phyloP scores from a whole-genome alignment of 495 filamentous ascomycete genomes.

The Elaphomyces granulatus region DNA sequence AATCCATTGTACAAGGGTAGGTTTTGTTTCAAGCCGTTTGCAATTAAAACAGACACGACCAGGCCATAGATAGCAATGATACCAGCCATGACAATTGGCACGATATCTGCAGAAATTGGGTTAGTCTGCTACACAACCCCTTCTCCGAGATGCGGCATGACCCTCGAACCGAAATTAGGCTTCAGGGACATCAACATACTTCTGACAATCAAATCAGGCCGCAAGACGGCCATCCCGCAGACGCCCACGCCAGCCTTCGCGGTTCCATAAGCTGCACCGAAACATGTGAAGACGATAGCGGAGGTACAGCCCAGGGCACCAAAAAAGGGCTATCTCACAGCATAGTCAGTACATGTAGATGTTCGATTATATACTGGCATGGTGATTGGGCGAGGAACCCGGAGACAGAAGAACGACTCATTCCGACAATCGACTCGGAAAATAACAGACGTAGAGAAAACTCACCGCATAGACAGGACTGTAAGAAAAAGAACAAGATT shows the following conservation, averaged over 20 bases:
- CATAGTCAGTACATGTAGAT: no score
- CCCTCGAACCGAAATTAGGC: not conserved
- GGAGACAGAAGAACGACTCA: no score
- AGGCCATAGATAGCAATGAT: constrained; percentile 99
- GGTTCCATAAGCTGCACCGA: constrained; percentile 95
- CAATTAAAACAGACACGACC: constrained; percentile 96
- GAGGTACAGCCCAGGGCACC: constrained; percentile 98
- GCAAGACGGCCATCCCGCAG: constrained; percentile 91
- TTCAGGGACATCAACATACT: constrained; percentile 54
- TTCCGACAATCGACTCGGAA: no score
- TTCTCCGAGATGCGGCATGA: not conserved
- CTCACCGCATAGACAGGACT: constrained; percentile 99
- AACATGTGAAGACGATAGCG: constrained; percentile 97
- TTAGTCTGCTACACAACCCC: no score
- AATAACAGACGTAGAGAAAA: no score
- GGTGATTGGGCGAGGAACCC: no score
- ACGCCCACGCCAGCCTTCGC: constrained; percentile 99
- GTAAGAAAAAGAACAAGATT: constrained; percentile 10
- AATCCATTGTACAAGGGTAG: constrained; percentile 84
- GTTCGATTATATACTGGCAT: no score
- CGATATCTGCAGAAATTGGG: constrained; percentile 55
- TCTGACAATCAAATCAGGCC: constrained; percentile 98
- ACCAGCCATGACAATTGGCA: constrained; percentile 99
- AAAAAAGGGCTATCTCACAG: constrained; percentile 71
- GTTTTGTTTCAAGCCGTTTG: constrained; percentile 72